phyloP scores from a whole-genome alignment of 73 alveolate species.

The Uronychia binucleata region DNA sequence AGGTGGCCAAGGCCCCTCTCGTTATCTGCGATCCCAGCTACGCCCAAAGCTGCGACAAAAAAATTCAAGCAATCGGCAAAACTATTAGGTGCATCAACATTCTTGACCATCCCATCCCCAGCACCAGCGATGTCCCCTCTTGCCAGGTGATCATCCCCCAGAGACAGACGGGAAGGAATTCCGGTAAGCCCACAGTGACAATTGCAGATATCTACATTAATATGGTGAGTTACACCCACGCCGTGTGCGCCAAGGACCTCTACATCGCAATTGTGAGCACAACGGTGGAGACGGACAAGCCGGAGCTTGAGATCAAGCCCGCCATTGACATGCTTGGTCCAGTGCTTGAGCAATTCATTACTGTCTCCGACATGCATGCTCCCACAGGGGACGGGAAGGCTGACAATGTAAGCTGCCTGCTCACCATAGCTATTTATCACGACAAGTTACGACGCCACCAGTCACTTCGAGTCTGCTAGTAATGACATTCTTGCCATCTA shows the following conservation, averaged over 20 bases:
- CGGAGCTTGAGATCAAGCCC: constrained; percentile 68
- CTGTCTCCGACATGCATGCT: constrained; percentile 56
- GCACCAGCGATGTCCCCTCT: constrained; percentile 90
- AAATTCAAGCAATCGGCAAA: constrained; percentile 79
- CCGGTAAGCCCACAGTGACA: constrained; percentile 21
- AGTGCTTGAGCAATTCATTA: constrained; percentile 63
- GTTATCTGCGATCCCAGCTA: constrained; percentile 98
- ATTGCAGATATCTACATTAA: constrained; percentile 64
- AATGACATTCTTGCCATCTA: constrained; percentile 51
- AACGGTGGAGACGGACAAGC: constrained; percentile 75
- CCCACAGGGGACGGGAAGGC: constrained; percentile 64
- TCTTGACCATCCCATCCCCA: constrained; percentile 97
- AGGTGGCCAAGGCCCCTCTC: constrained; percentile 89
- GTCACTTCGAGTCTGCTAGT: constrained; percentile 61
- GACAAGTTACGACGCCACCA: constrained; percentile 47
- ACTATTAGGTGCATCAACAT: constrained; percentile 96
- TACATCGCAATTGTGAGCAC: constrained; percentile 73
- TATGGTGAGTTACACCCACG: constrained; percentile 77
- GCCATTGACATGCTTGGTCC: constrained; percentile 74
- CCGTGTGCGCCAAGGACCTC: constrained; percentile 71
- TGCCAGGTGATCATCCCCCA: constrained; percentile 97
- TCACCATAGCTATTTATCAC: constrained; percentile 38
- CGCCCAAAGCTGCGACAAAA: constrained; percentile 65
- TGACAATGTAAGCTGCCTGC: constrained; percentile 41
- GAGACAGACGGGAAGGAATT: constrained; percentile 83